Conservation (phyloP, 2,329 filamentous ascomycete species). For the Nemania sp. region DNA sequence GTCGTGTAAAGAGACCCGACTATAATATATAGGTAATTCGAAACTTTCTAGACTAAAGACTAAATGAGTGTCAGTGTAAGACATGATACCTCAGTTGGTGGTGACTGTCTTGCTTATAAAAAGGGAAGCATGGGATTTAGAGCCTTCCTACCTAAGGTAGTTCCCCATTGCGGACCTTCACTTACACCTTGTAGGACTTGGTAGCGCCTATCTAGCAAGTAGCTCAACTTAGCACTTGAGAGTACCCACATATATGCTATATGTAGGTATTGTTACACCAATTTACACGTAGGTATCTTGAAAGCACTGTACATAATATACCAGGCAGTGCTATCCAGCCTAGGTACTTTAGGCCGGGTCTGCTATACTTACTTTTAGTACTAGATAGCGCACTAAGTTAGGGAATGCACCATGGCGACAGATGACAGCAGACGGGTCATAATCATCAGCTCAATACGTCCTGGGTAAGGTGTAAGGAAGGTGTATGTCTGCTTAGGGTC, state of each 20-base stretch:
- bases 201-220: not conserved
- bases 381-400: not conserved
- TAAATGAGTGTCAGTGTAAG: not conserved
- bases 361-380: not conserved
- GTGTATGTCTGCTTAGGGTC: too few species aligned
- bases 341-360: not conserved
- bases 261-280: constrained; percentile 1
- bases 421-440: constrained; percentile 16
- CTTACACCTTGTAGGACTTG: not conserved
- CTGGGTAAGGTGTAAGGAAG: constrained; percentile 17
- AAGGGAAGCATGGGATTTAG: not conserved
- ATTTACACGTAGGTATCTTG: too few species aligned
- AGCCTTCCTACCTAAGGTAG: constrained; percentile 2
- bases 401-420: constrained; percentile 5
- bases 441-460: not conserved
- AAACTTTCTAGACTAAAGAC: not conserved
- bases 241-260: not conserved
- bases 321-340: not conserved
- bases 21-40: too few species aligned
- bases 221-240: not conserved
- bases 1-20: not conserved
- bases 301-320: too few species aligned
- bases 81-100: constrained; percentile 1
- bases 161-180: not conserved
- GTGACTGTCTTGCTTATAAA: constrained; percentile 1